Evolutionary conservation across 306 rosid species (phyloP), one percentile per base, ranked within the genome.

Genomic region (Cajanus cajan): DNA sequence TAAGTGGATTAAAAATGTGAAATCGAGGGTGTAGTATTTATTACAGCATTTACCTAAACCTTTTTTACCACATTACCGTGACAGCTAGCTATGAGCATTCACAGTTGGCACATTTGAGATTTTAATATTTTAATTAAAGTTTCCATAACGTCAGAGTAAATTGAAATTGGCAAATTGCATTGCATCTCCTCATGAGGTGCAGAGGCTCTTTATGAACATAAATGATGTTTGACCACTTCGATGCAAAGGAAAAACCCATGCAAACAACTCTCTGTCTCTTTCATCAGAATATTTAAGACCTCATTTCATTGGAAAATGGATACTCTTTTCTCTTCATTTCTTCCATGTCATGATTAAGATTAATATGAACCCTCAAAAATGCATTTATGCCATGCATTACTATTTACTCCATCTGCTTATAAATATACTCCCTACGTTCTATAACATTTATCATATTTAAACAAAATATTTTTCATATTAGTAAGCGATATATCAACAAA

Each of bases 41-140:
- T 58, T 13, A 28, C 1, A 24, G 66, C 66, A 58, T 58, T 58
- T 58, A 58, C 33, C 22, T 55, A 4, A 54, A 54, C 14, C 59
- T 55, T 55, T 21, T 21, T 15, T 4, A 4, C 15, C 21, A 21
- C 62, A 52, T 1, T 57, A 4, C 9, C 2, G 15, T 14, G 82
- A 78, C 76, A 78, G 76, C 82, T 68, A 68, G 61, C 61, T 55
- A 67, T n/a, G 58, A 67, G 69, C 67, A 33, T 34, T 24, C 47
- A 54, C 14, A 34, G 65, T 21, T 72, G 36, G 16, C 6, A 52
- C n/a, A n/a, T 78, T 68, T 24, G 57, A 73, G n/a, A 16, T 7
- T 64, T 71, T 0, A 4, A 21, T 64, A 6, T 13, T 68, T 31
- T 64, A 80, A 40, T 65, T 59, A 40, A 63, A 73, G 51, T 18